Evolutionary conservation across 2,329 filamentous ascomycete genomes (phyloP).

Genomic region (Dothidotthia symphoricarpi): DNA sequence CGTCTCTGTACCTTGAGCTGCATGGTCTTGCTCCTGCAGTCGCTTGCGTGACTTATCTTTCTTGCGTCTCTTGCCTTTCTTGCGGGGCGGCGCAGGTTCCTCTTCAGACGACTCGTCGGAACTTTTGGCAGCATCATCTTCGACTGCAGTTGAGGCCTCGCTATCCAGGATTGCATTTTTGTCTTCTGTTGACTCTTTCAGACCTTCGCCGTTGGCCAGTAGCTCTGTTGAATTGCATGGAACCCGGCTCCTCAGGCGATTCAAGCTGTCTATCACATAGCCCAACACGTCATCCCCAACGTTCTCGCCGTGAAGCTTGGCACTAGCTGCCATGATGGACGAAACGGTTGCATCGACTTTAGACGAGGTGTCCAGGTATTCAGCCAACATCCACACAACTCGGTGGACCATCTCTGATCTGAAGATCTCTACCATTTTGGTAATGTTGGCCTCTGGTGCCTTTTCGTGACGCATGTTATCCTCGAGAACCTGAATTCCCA

Average conservation of each 20-base stretch:
- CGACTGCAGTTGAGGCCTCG: neutral
- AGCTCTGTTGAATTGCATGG: conserved; percentile 2
- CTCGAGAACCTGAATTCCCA: conserved; percentile 18
- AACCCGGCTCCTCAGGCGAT: neutral
- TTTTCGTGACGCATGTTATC: conserved; percentile 23
- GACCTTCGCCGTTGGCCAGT: neutral
- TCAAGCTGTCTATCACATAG: neutral
- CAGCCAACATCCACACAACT: conserved; percentile 18
- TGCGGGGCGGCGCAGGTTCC: neutral
- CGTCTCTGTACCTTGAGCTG: no score
- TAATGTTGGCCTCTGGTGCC: conserved; percentile 15
- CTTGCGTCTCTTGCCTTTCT: no score
- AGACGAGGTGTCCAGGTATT: conserved; percentile 14
- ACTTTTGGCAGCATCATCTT: neutral
- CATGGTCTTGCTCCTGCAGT: no score
- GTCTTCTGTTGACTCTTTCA: neutral
- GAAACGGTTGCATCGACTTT: conserved; percentile 14
- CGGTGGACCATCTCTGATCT: conserved; percentile 19
- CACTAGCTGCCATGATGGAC: conserved; percentile 9
- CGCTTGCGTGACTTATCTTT: no score
- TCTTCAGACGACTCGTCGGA: neutral
- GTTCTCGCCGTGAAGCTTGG: conserved; percentile 8
- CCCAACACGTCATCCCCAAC: conserved; percentile 5
- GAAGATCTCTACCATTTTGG: conserved; percentile 15
- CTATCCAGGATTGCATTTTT: neutral